A percentile compares a stretch with the other conserved stretches of the same genome.
These are phyloP conservation scores for Prinsepia uniflora DNA, from an alignment of 306 rosid species.

Conservation along the genomic window DNA sequence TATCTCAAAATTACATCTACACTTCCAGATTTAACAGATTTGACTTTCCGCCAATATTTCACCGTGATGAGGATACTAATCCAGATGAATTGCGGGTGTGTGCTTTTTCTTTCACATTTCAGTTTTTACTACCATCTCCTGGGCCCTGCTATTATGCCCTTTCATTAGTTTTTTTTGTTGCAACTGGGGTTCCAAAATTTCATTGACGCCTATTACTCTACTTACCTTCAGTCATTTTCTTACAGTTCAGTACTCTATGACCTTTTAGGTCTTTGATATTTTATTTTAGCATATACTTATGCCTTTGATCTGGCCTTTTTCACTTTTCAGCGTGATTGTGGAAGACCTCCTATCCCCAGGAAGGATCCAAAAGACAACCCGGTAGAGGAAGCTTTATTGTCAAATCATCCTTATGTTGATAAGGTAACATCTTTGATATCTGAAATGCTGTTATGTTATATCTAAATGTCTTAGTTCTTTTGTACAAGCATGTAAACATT, in stretches of 20 bases:
- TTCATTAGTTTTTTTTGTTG: conserved; percentile 6
- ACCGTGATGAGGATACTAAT: conserved; percentile 65
- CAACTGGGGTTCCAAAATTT: background rate
- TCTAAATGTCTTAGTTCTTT: background rate
- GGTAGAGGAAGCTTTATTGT: conserved; percentile 74
- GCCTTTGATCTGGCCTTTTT: conserved; percentile 22
- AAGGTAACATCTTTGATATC: conserved; percentile 45
- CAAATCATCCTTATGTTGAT: conserved; percentile 90
- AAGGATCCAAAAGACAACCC: conserved; percentile 85
- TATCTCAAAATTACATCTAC: conserved; percentile 31
- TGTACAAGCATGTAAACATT: background rate
- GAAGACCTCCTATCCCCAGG: conserved; percentile 89
- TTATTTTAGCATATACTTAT: conserved; percentile 4
- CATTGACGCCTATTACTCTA: background rate
- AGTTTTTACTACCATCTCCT: background rate
- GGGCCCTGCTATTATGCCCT: background rate
- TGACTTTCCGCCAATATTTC: conserved; percentile 85
- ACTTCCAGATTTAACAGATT: conserved; percentile 80
- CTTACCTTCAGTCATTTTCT: background rate
- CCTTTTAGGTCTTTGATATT: background rate
- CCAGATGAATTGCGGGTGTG: conserved; percentile 84
- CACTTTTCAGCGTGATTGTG: conserved; percentile 71
- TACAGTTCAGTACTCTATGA: conserved; percentile 4
- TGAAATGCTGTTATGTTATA: conserved; percentile 10
- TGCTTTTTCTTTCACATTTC: conserved; percentile 25